A percentile compares a stretch with the other conserved stretches of the same genome.
phyloP scores from a whole-genome alignment of 2,329 filamentous ascomycete genomes.

The Penicillium sp. region DNA sequence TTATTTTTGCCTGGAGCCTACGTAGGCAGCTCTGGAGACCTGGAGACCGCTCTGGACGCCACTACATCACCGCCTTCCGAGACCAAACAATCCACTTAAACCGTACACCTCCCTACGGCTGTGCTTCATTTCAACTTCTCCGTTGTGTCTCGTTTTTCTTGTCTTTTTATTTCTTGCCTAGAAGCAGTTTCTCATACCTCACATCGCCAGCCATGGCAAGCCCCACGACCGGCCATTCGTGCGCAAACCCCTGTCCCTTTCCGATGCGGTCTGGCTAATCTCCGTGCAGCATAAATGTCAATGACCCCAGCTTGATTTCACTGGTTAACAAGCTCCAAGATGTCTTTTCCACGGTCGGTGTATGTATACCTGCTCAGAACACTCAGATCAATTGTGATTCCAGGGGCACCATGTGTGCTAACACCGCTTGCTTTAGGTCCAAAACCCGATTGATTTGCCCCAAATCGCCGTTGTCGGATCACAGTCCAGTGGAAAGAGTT shows the following conservation, averaged over 20 bases:
- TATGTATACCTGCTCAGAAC: slow-evolving; percentile 45
- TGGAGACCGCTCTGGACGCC: slow-evolving; percentile 14
- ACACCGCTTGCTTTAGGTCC: slow-evolving; percentile 59
- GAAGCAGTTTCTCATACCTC: slow-evolving; percentile 4
- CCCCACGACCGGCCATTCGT: slow-evolving; percentile 46
- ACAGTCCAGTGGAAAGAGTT: slow-evolving; percentile 99
- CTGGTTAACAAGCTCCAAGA: slow-evolving; percentile 99
- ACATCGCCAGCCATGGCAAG: slow-evolving; percentile 45
- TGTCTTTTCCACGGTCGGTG: slow-evolving; percentile 96
- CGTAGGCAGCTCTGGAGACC: background rate
- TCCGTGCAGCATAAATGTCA: slow-evolving; percentile 63
- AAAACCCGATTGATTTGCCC: slow-evolving; percentile 97
- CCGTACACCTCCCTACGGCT: slow-evolving; percentile 5
- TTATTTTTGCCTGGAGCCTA: slow-evolving; percentile 2
- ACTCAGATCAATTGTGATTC: slow-evolving; percentile 5
- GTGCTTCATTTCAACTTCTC: slow-evolving; percentile 9
- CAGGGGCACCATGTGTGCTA: slow-evolving; percentile 17
- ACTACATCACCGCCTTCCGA: slow-evolving; percentile 28
- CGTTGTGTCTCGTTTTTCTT: slow-evolving; percentile 16
- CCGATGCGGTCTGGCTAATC: slow-evolving; percentile 29
- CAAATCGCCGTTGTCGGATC: slow-evolving; percentile 98
- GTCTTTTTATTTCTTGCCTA: slow-evolving; percentile 5
- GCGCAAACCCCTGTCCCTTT: slow-evolving; percentile 33
- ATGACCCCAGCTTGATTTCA: slow-evolving; percentile 67
- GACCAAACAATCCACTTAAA: slow-evolving; percentile 23